Evolutionary conservation across 1,284 basidiomycete genomes (phyloP), one percentile per base, ranked within the genome.

Genomic region (Apiotrichum veenhuisii): DNA sequence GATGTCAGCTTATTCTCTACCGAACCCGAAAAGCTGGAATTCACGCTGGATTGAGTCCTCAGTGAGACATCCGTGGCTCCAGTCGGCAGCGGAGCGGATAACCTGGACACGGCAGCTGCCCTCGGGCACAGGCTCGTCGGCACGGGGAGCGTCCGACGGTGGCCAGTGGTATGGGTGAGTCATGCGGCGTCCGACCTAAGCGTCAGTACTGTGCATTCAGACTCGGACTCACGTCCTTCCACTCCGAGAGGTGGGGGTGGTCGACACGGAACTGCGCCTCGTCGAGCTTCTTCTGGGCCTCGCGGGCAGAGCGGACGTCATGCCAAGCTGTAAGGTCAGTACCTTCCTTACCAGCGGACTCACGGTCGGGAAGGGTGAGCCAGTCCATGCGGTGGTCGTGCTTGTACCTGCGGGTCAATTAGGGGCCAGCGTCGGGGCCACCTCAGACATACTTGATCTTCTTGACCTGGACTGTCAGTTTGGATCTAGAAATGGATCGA

Each of bases 31-130:
- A 15, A 33, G 2, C 20, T 8, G 54, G 36, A 22, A 83, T 87
- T 73, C 70, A 91, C 88, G 91, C 77, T 93, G 91, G 56, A 94
- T 88, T 73, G 87, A 89, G 63, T 85, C 82, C 73, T 94, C 91
- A 1, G 84, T 86, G 63, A 93, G 79, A 23, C 91, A 87, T 20
- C 92, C 92, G 70, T 92, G 89, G 70, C 87, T 89, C 91, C 91
- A 96, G 75, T 96, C 92, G 3, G 82, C 85, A 18, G 91, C 87
- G 61, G 88, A 91, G 52, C 91, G 83, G 33, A 90, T 80, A 20
- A 70, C 68, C 64, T 76, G 74, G 5, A 73, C 69, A 8, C 70
- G 63, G 27, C 64, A 67, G 1, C 66, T 66, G 4, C 77, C 77
- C 12, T 64, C 42, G 7, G 73, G 73, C 1, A 76, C 69, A 5